These are phyloP conservation scores for Articulospora tetracladia DNA, from an alignment of 495 filamentous ascomycete genomes.

Conservation along the genomic window DNA sequence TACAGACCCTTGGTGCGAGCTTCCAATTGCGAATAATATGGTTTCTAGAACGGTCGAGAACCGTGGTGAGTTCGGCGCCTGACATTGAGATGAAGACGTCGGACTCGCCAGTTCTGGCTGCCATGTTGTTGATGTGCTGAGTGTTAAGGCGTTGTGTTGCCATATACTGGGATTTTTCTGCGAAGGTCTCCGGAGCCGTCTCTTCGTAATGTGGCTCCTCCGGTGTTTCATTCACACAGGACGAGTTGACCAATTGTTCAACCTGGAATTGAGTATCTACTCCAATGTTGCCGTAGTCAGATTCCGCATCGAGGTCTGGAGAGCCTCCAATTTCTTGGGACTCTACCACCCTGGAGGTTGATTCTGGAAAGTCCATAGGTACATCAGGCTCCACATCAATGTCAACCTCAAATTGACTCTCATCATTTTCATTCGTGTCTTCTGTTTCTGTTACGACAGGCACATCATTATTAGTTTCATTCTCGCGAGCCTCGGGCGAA, in stretches of 20 bases:
- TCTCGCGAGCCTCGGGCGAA: background rate
- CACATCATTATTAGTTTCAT: background rate
- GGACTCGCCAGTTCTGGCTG: constrained; percentile 39
- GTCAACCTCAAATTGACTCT: constrained; percentile 30
- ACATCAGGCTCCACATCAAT: constrained; percentile 26
- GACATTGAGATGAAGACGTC: constrained; percentile 44
- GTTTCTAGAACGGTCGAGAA: constrained; percentile 36
- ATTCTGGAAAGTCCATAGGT: background rate
- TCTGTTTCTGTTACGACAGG: constrained; percentile 19
- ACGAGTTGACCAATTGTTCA: constrained; percentile 6
- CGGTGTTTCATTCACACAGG: background rate
- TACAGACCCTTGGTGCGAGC: constrained; percentile 34
- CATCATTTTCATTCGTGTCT: constrained; percentile 26
- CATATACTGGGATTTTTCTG: constrained; percentile 36
- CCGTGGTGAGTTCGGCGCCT: constrained; percentile 33
- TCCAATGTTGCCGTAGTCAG: constrained; percentile 33
- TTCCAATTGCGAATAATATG: constrained; percentile 43
- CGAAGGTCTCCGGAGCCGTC: constrained; percentile 23
- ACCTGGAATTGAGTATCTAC: constrained; percentile 29
- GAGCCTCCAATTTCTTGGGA: background rate
- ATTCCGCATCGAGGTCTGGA: constrained; percentile 16
- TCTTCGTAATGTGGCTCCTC: constrained; percentile 9
- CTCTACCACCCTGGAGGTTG: constrained; percentile 23
- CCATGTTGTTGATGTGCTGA: constrained; percentile 37
- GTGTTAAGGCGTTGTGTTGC: constrained; percentile 48